phyloP scores from a whole-genome alignment of 176 grass and related monocot genomes.

The Triticum urartu region DNA sequence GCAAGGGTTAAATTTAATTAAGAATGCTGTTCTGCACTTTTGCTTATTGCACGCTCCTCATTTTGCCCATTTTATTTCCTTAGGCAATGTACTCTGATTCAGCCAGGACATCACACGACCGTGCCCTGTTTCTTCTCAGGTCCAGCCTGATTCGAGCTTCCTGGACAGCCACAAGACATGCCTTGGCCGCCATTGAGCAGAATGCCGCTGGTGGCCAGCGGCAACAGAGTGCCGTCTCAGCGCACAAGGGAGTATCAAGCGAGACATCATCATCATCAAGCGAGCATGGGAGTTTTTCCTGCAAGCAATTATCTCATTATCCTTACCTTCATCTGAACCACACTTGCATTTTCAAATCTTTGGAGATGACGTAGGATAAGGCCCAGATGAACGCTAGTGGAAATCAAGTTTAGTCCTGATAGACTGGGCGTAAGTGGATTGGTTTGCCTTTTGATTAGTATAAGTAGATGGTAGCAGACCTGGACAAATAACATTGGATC shows the following conservation, averaged over 20 bases:
- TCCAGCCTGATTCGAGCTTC: too few species aligned
- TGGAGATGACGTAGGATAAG: too few species aligned
- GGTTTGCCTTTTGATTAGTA: conserved; percentile 32
- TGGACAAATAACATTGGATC: conserved; percentile 14
- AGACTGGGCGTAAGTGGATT: neutral
- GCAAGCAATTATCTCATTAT: too few species aligned
- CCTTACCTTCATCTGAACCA: too few species aligned
- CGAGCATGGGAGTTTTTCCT: too few species aligned
- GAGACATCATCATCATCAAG: neutral
- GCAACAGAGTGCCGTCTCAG: neutral
- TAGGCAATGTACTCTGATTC: too few species aligned
- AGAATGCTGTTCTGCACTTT: neutral
- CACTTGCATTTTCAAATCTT: too few species aligned
- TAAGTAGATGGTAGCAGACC: conserved; percentile 17
- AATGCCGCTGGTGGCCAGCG: neutral
- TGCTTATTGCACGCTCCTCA: neutral
- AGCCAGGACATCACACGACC: too few species aligned
- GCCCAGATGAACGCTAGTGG: too few species aligned
- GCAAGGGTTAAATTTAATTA: neutral
- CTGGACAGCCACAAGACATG: too few species aligned
- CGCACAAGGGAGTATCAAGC: neutral
- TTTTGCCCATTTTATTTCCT: neutral
- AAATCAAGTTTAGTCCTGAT: too few species aligned
- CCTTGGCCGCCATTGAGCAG: neutral
- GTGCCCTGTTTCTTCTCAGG: too few species aligned